These are phyloP conservation scores for Acer negundo DNA, from an alignment of 345 rosid genomes.

Conservation along the genomic window DNA sequence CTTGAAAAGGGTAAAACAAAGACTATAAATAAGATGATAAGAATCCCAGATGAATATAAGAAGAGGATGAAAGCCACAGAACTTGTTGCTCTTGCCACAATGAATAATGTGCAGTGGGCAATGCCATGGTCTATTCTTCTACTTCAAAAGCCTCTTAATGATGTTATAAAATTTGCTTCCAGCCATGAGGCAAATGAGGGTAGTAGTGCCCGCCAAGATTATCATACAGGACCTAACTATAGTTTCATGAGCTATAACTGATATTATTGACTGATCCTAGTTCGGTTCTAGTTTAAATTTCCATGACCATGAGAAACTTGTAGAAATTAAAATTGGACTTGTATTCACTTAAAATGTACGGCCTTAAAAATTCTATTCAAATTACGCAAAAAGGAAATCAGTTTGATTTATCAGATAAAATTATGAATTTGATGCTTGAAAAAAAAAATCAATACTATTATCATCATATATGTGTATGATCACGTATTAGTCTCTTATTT, in stretches of 20 bases:
- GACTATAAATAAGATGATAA: not conserved
- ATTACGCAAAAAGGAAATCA: not conserved
- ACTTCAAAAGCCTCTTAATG: not conserved
- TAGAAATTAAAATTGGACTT: not conserved
- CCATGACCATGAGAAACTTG: not conserved
- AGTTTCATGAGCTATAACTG: not conserved
- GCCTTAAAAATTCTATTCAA: not conserved
- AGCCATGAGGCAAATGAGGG: not conserved
- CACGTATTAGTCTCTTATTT: not conserved
- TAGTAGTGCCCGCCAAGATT: not conserved
- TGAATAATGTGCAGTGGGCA: too few species aligned
- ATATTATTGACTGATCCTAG: not conserved
- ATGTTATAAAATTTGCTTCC: too few species aligned
- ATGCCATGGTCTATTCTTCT: too few species aligned
- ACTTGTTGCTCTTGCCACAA: too few species aligned
- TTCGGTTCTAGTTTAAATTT: not conserved
- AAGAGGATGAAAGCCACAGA: too few species aligned
- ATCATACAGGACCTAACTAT: not conserved
- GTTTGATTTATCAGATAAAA: not conserved
- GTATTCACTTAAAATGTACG: not conserved
- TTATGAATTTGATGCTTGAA: not conserved
- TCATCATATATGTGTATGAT: not conserved
- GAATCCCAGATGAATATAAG: too few species aligned
- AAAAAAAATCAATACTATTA: not conserved
- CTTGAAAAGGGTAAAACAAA: not conserved